Evolutionary conservation across 441 rosid species (phyloP).

Genomic region (Pelargonium citronellum): DNA sequence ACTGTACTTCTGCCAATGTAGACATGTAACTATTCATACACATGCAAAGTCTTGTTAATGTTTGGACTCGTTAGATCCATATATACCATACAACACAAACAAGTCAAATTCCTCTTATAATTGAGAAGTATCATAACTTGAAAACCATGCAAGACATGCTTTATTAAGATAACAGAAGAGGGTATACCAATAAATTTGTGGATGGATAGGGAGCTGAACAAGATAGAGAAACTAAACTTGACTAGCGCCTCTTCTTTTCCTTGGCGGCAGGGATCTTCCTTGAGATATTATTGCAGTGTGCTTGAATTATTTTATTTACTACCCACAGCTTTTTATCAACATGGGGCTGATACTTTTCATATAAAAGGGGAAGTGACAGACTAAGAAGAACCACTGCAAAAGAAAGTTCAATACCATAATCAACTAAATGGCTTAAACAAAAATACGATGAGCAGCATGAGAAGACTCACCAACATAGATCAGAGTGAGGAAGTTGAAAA

Average conservation of each 20-base stretch:
- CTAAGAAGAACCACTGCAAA: slow-evolving; percentile 59
- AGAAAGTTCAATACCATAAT: not conserved
- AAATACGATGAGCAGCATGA: not conserved
- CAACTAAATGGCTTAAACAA: not conserved
- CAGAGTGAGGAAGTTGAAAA: slow-evolving; percentile 68
- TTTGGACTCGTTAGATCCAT: not conserved
- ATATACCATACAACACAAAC: too few species aligned
- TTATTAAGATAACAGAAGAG: not conserved
- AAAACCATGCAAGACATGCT: not conserved
- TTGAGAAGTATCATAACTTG: not conserved
- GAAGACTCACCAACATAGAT: slow-evolving; percentile 58
- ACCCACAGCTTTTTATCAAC: slow-evolving; percentile 57
- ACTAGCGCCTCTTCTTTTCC: slow-evolving; percentile 74
- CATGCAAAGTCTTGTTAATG: not conserved
- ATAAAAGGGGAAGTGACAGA: slow-evolving; percentile 56
- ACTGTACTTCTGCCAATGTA: not conserved
- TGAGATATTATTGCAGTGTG: slow-evolving; percentile 39
- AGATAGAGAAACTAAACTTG: slow-evolving; percentile 22
- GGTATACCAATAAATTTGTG: not conserved
- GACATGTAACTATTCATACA: not conserved
- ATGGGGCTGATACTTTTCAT: slow-evolving; percentile 59
- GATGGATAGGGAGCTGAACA: not conserved
- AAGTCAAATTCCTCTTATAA: not conserved
- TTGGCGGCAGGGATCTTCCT: slow-evolving; percentile 54
- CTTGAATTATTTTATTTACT: slow-evolving; percentile 38